Percentiles rank a stretch among this genome's conserved stretches.
Evolutionary conservation across 2,329 filamentous ascomycete species (phyloP).

Genomic region (Ophiostoma montium): DNA sequence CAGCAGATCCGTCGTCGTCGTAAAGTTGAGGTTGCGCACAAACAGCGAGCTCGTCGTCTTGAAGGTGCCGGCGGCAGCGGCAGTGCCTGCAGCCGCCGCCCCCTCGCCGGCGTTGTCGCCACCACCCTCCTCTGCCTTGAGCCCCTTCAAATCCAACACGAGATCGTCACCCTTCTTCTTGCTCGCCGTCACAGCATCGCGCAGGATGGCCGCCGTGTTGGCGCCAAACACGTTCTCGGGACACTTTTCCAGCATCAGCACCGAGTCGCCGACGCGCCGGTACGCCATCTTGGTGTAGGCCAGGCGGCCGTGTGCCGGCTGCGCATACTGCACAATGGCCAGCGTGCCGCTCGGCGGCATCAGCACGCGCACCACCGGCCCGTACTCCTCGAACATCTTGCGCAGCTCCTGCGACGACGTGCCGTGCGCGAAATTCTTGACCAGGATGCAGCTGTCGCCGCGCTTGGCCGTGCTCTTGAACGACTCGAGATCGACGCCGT

Average conservation of each 20-base stretch:
- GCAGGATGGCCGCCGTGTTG: conserved; percentile 6
- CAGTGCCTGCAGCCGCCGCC: not conserved
- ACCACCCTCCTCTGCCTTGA: no score
- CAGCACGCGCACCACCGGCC: conserved; percentile 64
- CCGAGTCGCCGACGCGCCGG: conserved; percentile 76
- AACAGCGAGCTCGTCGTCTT: conserved; percentile 68
- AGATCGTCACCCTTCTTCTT: no score
- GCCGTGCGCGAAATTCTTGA: conserved; percentile 88
- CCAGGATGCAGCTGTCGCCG: conserved; percentile 74
- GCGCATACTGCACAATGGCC: conserved; percentile 78
- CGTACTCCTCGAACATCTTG: conserved; percentile 73
- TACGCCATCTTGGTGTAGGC: conserved; percentile 82
- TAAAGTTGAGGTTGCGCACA: conserved; percentile 87
- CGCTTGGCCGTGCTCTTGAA: conserved; percentile 67
- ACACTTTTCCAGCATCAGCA: conserved; percentile 87
- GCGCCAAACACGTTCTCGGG: conserved; percentile 62
- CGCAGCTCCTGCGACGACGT: conserved; percentile 67
- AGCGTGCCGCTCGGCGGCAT: conserved; percentile 91
- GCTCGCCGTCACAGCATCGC: conserved; percentile 1
- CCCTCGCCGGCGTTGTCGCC: not conserved
- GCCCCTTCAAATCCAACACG: no score
- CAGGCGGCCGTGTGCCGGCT: conserved; percentile 63
- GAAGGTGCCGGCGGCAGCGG: not conserved
- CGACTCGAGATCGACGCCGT: conserved; percentile 82
- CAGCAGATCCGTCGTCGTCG: conserved; percentile 64